Evolutionary conservation across 1,284 basidiomycete species (phyloP).

Genomic region (Crepidotus sp.): DNA sequence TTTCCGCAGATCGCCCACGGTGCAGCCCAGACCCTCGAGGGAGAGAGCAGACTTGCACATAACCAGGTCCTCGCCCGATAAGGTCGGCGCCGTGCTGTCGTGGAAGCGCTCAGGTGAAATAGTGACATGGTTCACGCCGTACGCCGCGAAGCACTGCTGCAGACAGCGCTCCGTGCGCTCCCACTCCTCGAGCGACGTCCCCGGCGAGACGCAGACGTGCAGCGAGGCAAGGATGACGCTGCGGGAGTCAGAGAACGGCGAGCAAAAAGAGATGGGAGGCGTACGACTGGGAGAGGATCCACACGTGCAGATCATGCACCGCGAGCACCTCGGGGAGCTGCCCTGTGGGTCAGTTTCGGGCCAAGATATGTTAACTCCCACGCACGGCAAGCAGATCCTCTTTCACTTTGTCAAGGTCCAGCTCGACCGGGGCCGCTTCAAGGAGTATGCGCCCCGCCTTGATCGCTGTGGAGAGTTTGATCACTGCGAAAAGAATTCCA

Average conservation of each 20-base stretch:
- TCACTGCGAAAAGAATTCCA: conserved; percentile 2
- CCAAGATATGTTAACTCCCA: conserved; percentile 9
- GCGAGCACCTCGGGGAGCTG: conserved; percentile 36
- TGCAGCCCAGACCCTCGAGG: conserved; percentile 33
- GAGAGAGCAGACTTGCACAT: conserved; percentile 13
- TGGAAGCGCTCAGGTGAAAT: conserved; percentile 39
- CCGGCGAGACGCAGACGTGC: conserved; percentile 36
- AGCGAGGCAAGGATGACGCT: conserved; percentile 41
- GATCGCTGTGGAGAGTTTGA: conserved; percentile 24
- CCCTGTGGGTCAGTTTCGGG: background rate
- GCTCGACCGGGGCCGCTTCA: conserved; percentile 37
- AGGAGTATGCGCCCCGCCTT: conserved; percentile 39
- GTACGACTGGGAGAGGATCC: conserved; percentile 42
- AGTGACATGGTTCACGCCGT: conserved; percentile 41
- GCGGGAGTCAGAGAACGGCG: background rate
- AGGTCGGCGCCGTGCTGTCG: conserved; percentile 24
- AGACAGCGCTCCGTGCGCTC: conserved; percentile 35
- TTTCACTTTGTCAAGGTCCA: conserved; percentile 39
- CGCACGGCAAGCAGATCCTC: conserved; percentile 34
- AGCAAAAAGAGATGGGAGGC: conserved; percentile 14
- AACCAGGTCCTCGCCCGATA: conserved; percentile 10
- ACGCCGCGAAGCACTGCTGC: conserved; percentile 39
- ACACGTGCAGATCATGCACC: conserved; percentile 42
- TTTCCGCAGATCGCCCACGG: conserved; percentile 30
- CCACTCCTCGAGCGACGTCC: conserved; percentile 37